phyloP scores from a whole-genome alignment of 2,329 filamentous ascomycete species.

The Whalleya microplaca region DNA sequence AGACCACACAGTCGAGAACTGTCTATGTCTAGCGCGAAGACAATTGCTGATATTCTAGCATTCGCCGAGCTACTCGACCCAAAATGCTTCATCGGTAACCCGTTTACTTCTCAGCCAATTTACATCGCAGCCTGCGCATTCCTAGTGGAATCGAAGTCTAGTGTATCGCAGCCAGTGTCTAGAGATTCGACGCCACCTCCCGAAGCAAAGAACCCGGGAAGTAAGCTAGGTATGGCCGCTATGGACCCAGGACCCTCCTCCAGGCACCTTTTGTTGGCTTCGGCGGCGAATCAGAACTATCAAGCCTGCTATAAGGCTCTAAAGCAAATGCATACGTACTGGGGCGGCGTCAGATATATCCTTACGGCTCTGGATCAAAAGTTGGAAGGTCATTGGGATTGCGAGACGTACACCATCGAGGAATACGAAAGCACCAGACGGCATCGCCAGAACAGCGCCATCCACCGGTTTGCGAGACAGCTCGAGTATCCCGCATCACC shows the following conservation, averaged over 20 bases:
- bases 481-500: constrained; percentile 52
- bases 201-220: constrained; percentile 31
- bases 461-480: constrained; percentile 48
- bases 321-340: constrained; percentile 80
- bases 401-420: constrained; percentile 67
- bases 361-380: constrained; percentile 86
- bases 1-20: constrained; percentile 79
- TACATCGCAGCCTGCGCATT: constrained; percentile 92
- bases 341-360: constrained; percentile 87
- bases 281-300: constrained; percentile 84
- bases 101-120: constrained; percentile 87
- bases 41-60: constrained; percentile 84
- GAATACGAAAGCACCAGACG: constrained; percentile 75
- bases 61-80: constrained; percentile 86
- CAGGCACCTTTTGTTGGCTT: constrained; percentile 77
- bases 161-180: constrained; percentile 68
- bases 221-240: constrained; percentile 17
- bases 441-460: constrained; percentile 48
- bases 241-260: constrained; percentile 48
- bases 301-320: constrained; percentile 84
- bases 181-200: constrained; percentile 57
- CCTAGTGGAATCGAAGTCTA: constrained; percentile 77
- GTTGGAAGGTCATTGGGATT: constrained; percentile 83
- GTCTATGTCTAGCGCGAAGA: constrained; percentile 89
- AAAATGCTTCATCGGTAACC: constrained; percentile 84